phyloP scores from a whole-genome alignment of 148 eudicot genomes.

The Fagopyrum tataricum region DNA sequence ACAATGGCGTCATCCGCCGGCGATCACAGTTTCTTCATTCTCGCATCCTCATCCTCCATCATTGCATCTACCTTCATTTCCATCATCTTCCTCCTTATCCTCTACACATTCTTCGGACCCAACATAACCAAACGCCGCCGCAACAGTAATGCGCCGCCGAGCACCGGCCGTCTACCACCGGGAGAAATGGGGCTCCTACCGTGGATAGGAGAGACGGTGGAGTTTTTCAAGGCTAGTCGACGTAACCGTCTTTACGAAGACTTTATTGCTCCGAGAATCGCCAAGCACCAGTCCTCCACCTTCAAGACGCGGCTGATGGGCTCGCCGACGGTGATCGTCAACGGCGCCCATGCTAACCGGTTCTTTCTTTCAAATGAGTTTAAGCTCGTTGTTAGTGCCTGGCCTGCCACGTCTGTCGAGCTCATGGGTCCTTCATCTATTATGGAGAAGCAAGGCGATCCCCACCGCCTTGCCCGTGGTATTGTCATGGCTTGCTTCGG shows the following conservation, averaged over 20 bases:
- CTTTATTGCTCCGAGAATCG: conserved; percentile 46
- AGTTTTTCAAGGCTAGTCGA: conserved; percentile 49
- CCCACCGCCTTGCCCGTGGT: conserved; percentile 45
- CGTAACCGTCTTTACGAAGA: conserved; percentile 55
- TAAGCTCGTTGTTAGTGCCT: conserved; percentile 73
- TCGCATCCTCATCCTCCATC: not conserved
- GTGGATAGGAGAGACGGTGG: conserved; percentile 70
- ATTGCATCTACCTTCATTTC: not conserved
- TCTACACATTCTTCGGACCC: not conserved
- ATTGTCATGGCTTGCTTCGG: conserved; percentile 41
- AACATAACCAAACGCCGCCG: too few relatives aligned
- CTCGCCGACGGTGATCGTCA: conserved; percentile 51
- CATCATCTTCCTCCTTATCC: conserved; percentile 4
- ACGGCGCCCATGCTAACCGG: conserved; percentile 52
- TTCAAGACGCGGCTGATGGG: conserved; percentile 83
- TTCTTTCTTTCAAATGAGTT: conserved; percentile 78
- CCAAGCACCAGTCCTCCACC: conserved; percentile 36
- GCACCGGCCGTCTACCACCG: conserved; percentile 30
- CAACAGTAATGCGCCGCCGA: not conserved
- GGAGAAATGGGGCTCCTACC: conserved; percentile 57
- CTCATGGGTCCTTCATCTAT: conserved; percentile 69
- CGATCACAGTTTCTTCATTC: not conserved
- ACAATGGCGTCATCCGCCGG: not conserved
- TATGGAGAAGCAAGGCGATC: conserved; percentile 73
- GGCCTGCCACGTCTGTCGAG: conserved; percentile 74